Percentiles rank a stretch among this genome's conserved stretches.
These are phyloP conservation scores for Lagerstroemia speciosa DNA, from an alignment of 345 rosid genomes.

Conservation along the genomic window DNA sequence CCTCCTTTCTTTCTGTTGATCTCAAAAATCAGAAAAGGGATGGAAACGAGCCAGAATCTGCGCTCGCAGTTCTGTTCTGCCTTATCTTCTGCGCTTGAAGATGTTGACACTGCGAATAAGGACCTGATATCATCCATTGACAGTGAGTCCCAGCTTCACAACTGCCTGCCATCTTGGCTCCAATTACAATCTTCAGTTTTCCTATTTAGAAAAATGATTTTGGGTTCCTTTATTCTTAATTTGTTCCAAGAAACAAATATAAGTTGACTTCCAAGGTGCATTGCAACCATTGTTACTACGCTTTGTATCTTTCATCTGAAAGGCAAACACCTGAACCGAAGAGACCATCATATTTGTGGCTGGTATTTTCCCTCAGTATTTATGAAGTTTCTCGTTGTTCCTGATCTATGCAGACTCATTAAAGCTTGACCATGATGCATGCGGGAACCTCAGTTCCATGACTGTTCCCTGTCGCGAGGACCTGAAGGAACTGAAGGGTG, in stretches of 20 bases:
- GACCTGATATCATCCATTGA: constrained; percentile 63
- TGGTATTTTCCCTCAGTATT: not conserved
- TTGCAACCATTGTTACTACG: not conserved
- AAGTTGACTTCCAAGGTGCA: too few relatives aligned
- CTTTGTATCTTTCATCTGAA: not conserved
- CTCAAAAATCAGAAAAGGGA: constrained; percentile 49
- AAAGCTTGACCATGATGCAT: constrained; percentile 85
- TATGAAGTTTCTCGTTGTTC: constrained; percentile 7
- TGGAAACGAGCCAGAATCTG: constrained; percentile 60
- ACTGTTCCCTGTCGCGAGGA: constrained; percentile 72
- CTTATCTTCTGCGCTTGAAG: constrained; percentile 59
- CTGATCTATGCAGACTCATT: constrained; percentile 52
- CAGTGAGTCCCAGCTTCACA: constrained; percentile 38
- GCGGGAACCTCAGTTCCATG: constrained; percentile 72
- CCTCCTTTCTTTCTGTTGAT: not conserved
- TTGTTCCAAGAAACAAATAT: too few relatives aligned
- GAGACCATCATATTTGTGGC: not conserved
- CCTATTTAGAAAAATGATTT: too few relatives aligned
- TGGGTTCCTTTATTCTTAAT: too few relatives aligned
- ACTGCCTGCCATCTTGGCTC: not conserved
- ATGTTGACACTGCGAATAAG: constrained; percentile 52
- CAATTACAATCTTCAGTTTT: too few relatives aligned
- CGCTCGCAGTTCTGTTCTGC: constrained; percentile 61
- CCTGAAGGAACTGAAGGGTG: constrained; percentile 71
- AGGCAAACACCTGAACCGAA: not conserved